Percentiles rank a stretch among this genome's conserved stretches.
phyloP scores from a whole-genome alignment of 148 eudicot genomes.

The Fagopyrum homotropicum region DNA sequence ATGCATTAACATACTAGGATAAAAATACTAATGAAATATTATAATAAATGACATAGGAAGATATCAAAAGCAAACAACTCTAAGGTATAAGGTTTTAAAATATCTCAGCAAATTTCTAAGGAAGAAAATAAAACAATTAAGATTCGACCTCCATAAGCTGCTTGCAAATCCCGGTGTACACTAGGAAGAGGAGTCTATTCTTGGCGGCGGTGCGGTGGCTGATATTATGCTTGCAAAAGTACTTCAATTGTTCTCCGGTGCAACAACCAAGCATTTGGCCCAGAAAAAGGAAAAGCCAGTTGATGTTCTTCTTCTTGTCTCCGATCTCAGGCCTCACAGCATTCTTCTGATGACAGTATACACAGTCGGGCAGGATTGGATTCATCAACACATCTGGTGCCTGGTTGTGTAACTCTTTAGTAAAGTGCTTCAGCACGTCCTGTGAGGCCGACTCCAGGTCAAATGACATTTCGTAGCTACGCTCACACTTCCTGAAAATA shows the following conservation, averaged over 20 bases:
- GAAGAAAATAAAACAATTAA: no score
- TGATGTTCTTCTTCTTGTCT: constrained; percentile 33
- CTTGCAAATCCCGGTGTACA: constrained; percentile 37
- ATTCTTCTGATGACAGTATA: constrained; percentile 31
- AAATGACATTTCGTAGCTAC: constrained; percentile 22
- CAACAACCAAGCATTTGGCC: constrained; percentile 61
- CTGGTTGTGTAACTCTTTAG: constrained; percentile 22
- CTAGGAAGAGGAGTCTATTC: constrained; percentile 40
- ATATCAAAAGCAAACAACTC: no score
- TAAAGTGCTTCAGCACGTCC: constrained; percentile 22
- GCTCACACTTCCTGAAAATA: constrained; percentile 42
- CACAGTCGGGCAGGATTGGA: constrained; percentile 34
- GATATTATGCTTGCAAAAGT: constrained; percentile 56
- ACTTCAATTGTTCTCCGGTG: constrained; percentile 51
- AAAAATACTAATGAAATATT: no score
- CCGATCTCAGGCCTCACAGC: constrained; percentile 44
- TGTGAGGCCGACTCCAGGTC: constrained; percentile 32
- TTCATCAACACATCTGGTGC: constrained; percentile 35
- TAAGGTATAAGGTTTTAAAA: no score
- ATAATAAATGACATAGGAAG: no score
- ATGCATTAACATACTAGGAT: no score
- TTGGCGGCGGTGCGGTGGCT: constrained; percentile 71
- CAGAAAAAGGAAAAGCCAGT: constrained; percentile 66
- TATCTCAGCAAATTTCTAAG: no score
- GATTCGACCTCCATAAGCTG: constrained; percentile 27